Conservation (phyloP, 306 rosid species). For the Gillenia trifoliata region DNA sequence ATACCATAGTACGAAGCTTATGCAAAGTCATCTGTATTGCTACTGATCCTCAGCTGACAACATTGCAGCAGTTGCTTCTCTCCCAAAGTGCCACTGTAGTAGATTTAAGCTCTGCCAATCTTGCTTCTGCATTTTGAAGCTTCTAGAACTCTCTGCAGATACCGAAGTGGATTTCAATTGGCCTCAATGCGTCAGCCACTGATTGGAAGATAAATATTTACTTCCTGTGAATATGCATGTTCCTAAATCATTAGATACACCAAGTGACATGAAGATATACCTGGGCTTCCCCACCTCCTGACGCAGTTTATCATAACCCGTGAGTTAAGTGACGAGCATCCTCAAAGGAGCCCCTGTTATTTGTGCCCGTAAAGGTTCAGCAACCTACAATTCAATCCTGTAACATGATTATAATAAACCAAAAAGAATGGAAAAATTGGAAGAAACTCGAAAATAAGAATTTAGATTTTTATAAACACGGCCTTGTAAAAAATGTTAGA, state of each 20-base stretch:
- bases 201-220: constrained; percentile 32
- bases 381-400: constrained; percentile 65
- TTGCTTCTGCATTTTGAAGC: constrained; percentile 81
- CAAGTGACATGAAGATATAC: constrained; percentile 37
- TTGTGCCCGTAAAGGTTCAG: constrained; percentile 78
- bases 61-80: constrained; percentile 89
- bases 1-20: constrained; percentile 75
- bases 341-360: constrained; percentile 87
- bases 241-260: constrained; percentile 27
- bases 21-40: constrained; percentile 68
- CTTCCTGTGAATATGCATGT: constrained; percentile 28
- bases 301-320: constrained; percentile 72
- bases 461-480: not conserved
- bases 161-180: constrained; percentile 68
- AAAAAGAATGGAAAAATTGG: constrained; percentile 20
- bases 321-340: constrained; percentile 91
- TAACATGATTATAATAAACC: constrained; percentile 47
- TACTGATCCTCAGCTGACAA: constrained; percentile 87
- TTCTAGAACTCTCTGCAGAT: constrained; percentile 67
- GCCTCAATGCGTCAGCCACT: constrained; percentile 94
- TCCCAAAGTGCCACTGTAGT: constrained; percentile 73
- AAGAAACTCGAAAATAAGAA: constrained; percentile 26
- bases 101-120: constrained; percentile 76
- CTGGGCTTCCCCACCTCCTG: constrained; percentile 88
- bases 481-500: not conserved